Conservation (phyloP, 2,329 filamentous ascomycete species). For the Colletotrichum kahawae region DNA sequence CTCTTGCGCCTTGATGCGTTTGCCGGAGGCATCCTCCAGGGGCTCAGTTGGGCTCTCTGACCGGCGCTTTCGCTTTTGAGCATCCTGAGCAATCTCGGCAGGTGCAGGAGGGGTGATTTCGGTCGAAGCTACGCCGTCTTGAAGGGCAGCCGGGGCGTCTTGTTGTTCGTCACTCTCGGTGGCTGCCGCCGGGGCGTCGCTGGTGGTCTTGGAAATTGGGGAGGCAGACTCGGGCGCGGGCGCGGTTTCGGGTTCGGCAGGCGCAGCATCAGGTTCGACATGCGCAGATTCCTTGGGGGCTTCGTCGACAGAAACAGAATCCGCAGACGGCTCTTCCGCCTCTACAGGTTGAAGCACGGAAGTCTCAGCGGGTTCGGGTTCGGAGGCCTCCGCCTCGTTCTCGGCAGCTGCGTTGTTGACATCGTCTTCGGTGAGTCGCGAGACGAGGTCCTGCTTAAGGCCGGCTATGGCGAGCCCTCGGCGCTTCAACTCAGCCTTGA, state of each 20-base stretch:
- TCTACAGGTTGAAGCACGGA: slow-evolving; percentile 5
- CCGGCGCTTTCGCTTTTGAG: slow-evolving; percentile 70
- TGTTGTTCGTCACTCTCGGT: neutral
- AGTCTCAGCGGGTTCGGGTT: neutral
- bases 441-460: slow-evolving; percentile 74
- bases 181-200: neutral
- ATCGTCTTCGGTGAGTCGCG: slow-evolving; percentile 59
- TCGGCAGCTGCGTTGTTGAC: neutral
- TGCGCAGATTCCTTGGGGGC: neutral
- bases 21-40: slow-evolving; percentile 56
- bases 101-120: slow-evolving; percentile 15
- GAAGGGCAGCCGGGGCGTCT: neutral
- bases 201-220: neutral
- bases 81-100: slow-evolving; percentile 47
- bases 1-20: slow-evolving; percentile 55
- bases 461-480: slow-evolving; percentile 73
- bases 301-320: neutral
- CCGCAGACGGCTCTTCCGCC: slow-evolving; percentile 16
- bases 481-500: slow-evolving; percentile 76
- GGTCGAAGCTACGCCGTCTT: neutral
- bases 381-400: slow-evolving; percentile 6
- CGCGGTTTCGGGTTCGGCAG: neutral
- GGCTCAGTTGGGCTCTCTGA: slow-evolving; percentile 66
- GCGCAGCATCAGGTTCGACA: neutral
- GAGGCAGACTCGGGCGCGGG: neutral